Base-by-base conservation (phyloP, 1,139 yeast species). In the Hemisphaericaspora xylofermentans region DNA sequence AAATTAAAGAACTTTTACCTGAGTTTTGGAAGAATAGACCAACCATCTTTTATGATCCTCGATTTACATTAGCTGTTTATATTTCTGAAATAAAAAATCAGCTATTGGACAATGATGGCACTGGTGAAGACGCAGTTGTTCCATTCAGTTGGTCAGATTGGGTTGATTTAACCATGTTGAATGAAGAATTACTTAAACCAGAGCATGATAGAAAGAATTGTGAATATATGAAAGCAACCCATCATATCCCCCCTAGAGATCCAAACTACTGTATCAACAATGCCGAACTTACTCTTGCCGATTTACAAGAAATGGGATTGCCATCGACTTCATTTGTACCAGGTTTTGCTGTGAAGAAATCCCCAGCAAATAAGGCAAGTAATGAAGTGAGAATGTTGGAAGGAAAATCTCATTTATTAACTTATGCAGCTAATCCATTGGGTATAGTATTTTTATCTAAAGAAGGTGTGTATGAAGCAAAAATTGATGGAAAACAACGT, bases 371-470 rank as follows among this genome's bases (percentile, higher is more conserved):
- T 8, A 57, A 56, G 43, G 59, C 68, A 8, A 60, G 68, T 18
- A 50, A 53, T 17, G 56, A 58, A 33, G 61, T 66, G 13, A 70
- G 68, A 21, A 51, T 57, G 43, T 39, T 68, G 30, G 64, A 66
- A 28, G 80, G 80, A 1, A 71, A 69, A 50, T 68, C 79, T 22
- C 66, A 74, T 42, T 58, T 76, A 3, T 57, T 50, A 48, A 74
- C 77, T 0, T 75, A 75, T 4, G 56, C 65, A 4, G 33, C 35
- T 9, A 47, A 46, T 32, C 82, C 82, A 1, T 42, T 48, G 14
- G 27, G 33, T 8, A 52, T 61, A 15, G 51, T 61, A 6, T 57
- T 61, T 16, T 47, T 61, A 36, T 53, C 53, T 33, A 52, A 51
- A 31, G 47, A 48, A 15, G 65, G 64, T 9, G 60, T 58, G 14